Conservation (phyloP, 345 rosid genomes). For the Gossypium sturtianum region DNA sequence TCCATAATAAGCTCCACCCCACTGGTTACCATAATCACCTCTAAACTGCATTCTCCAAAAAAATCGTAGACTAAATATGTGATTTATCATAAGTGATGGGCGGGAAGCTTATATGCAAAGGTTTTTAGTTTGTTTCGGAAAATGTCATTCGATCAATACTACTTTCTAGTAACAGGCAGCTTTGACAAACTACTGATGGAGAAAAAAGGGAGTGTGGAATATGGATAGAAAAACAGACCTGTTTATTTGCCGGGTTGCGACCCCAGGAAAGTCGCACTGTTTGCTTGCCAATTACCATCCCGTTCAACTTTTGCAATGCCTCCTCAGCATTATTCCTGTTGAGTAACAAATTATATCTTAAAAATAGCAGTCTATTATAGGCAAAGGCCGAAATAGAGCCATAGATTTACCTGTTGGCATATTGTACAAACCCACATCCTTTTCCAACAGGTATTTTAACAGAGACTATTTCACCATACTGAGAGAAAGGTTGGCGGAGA, state of each 20-base stretch:
- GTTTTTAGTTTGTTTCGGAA: neutral
- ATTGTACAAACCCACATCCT: slow-evolving; percentile 96
- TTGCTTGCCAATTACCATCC: slow-evolving; percentile 58
- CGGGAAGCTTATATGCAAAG: neutral
- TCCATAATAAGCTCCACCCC: slow-evolving; percentile 74
- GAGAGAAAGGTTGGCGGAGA: slow-evolving; percentile 70
- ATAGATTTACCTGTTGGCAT: slow-evolving; percentile 59
- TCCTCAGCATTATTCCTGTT: slow-evolving; percentile 77
- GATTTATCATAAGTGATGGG: neutral
- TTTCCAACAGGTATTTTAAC: slow-evolving; percentile 87
- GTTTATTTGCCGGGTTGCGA: slow-evolving; percentile 72
- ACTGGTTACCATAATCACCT: slow-evolving; percentile 68
- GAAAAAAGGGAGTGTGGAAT: neutral
- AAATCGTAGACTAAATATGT: neutral
- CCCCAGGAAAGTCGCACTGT: slow-evolving; percentile 86
- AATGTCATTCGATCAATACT: neutral
- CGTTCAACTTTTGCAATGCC: slow-evolving; percentile 75
- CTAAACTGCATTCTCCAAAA: slow-evolving; percentile 42
- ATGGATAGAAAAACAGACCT: slow-evolving; percentile 29
- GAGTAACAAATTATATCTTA: neutral
- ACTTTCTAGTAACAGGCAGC: neutral
- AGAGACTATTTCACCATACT: slow-evolving; percentile 82
- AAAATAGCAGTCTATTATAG: neutral
- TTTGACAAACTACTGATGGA: neutral
- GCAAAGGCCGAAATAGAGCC: slow-evolving; percentile 1